Percentiles rank a stretch among this genome's conserved stretches.
Conservation (phyloP, 148 eudicot genomes). For the Rheum nobile region DNA sequence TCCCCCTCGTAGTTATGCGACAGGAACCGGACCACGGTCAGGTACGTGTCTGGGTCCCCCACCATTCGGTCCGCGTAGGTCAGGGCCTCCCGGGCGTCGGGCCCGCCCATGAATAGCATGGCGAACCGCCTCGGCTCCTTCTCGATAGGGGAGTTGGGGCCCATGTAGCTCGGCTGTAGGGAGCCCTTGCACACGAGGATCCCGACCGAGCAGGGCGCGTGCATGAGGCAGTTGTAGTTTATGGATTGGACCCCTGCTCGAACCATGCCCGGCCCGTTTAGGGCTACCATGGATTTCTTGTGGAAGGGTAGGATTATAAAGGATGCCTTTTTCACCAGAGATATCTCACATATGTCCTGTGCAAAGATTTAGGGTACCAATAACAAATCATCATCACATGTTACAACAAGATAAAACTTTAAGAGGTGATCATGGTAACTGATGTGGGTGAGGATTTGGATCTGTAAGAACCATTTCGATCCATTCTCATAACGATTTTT, state of each 20-base stretch:
- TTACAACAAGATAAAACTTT: neutral
- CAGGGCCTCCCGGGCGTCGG: constrained; percentile 70
- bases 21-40: constrained; percentile 56
- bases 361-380: neutral
- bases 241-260: constrained; percentile 20
- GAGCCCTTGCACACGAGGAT: constrained; percentile 41
- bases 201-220: constrained; percentile 86
- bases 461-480: too few relatives aligned
- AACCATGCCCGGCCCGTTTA: constrained; percentile 2
- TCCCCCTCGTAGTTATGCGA: constrained; percentile 32
- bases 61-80: constrained; percentile 58
- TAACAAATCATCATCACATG: neutral
- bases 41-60: constrained; percentile 23
- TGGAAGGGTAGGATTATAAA: constrained; percentile 56
- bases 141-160: neutral
- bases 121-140: constrained; percentile 17
- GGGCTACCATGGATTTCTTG: constrained; percentile 17
- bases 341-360: constrained; percentile 64
- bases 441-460: too few relatives aligned
- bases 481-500: too few relatives aligned
- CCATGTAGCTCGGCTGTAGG: neutral
- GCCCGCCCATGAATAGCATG: constrained; percentile 70
- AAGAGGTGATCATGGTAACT: neutral
- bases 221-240: constrained; percentile 35
- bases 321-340: constrained; percentile 37